Conservation (phyloP, 2,329 filamentous ascomycete genomes). For the Claviceps africana region DNA sequence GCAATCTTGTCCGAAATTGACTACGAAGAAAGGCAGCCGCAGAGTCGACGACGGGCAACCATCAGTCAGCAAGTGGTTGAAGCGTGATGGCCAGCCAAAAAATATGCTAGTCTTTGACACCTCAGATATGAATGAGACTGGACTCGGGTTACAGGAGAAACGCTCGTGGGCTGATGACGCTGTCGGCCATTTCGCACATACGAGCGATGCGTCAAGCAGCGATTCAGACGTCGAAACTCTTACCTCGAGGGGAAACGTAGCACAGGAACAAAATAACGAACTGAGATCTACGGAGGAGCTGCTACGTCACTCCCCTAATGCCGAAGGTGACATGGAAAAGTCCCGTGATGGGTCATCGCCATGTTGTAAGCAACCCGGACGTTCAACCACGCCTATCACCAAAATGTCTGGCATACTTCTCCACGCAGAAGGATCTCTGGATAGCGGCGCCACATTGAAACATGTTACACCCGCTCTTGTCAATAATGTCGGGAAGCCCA, state of each 20-base stretch:
- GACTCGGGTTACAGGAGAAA: neutral
- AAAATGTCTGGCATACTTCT: neutral
- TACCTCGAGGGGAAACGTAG: neutral
- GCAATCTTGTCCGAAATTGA: neutral
- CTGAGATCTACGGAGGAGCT: neutral
- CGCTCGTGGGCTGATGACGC: neutral
- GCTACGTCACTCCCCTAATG: neutral
- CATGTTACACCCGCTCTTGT: neutral
- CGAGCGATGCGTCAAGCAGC: neutral
- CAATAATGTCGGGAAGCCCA: neutral
- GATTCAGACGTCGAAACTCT: neutral
- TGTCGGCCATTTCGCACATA: neutral
- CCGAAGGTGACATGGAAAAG: neutral
- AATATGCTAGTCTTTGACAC: neutral
- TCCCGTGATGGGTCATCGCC: neutral
- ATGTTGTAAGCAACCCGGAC: neutral
- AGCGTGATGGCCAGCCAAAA: neutral
- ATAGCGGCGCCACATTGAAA: neutral
- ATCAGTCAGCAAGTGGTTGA: constrained; percentile 1
- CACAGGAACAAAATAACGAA: neutral
- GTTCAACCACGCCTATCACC: neutral
- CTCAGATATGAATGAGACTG: neutral
- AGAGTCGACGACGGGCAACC: neutral
- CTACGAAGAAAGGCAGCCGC: neutral
- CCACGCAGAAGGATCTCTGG: neutral